Conservation (phyloP, 106 monocot genomes). For the Agapanthus africanus region DNA sequence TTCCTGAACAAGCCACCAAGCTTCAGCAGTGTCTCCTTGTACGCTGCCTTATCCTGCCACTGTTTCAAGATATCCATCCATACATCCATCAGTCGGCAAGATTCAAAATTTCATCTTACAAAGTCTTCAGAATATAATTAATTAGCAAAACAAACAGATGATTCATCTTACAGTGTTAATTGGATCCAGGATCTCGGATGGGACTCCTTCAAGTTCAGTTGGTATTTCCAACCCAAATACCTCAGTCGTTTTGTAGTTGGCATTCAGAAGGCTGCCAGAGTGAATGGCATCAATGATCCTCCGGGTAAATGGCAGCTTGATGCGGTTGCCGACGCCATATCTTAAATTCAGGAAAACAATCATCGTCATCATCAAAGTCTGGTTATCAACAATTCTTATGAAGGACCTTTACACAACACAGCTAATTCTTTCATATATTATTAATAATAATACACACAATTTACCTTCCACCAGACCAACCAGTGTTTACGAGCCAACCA, state of each 20-base stretch:
- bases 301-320: conserved; percentile 70
- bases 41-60: conserved; percentile 71
- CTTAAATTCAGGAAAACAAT: conserved; percentile 19
- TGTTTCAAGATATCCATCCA: conserved; percentile 10
- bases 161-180: conserved; percentile 52
- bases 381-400: no score
- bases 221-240: conserved; percentile 91
- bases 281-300: conserved; percentile 92
- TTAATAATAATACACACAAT: not conserved
- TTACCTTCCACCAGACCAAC: conserved; percentile 96
- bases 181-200: conserved; percentile 73
- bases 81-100: not conserved
- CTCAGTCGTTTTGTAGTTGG: conserved; percentile 57
- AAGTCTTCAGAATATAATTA: not conserved
- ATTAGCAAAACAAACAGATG: not conserved
- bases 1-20: conserved; percentile 85
- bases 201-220: conserved; percentile 56
- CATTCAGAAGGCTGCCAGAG: conserved; percentile 61
- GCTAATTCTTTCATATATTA: no score
- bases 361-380: no score
- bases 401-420: no score
- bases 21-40: conserved; percentile 80
- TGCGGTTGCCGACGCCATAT: conserved; percentile 84
- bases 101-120: not conserved
- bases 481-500: conserved; percentile 94